phyloP scores from a whole-genome alignment of 768 basidiomycete species.

The Phylloporus rhodoxanthus region DNA sequence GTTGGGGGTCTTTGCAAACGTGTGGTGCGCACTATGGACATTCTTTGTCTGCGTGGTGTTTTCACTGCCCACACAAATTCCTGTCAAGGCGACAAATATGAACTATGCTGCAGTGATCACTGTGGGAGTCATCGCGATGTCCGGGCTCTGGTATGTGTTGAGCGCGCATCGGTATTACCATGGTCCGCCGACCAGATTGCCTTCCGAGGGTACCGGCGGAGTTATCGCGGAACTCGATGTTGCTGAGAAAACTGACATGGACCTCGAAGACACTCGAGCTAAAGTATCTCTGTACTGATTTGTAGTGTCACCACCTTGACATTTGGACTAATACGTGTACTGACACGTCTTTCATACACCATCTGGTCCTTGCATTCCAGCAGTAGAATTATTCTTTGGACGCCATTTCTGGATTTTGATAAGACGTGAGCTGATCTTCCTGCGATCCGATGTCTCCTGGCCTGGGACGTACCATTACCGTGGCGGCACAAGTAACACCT shows the following conservation, averaged over 20 bases:
- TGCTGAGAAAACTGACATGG: slow-evolving; percentile 1
- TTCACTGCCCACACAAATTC: slow-evolving; percentile 44
- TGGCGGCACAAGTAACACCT: not conserved
- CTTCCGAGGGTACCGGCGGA: slow-evolving; percentile 31
- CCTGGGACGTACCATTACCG: slow-evolving; percentile 1
- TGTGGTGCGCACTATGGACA: slow-evolving; percentile 43
- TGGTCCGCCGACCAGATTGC: slow-evolving; percentile 48
- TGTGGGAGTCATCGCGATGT: slow-evolving; percentile 17
- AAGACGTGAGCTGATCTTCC: not conserved
- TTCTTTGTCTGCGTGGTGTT: slow-evolving; percentile 44
- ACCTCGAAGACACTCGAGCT: not conserved
- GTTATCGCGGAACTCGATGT: not conserved
- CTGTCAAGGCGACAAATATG: slow-evolving; percentile 45
- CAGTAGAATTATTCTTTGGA: not conserved
- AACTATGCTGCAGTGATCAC: slow-evolving; percentile 43
- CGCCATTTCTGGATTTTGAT: not conserved
- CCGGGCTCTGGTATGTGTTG: slow-evolving; percentile 48
- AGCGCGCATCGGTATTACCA: slow-evolving; percentile 51
- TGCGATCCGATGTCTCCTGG: not conserved
- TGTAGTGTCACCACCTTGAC: not conserved
- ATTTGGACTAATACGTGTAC: not conserved
- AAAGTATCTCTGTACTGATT: not conserved
- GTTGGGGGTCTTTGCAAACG: slow-evolving; percentile 41
- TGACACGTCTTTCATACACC: not conserved
- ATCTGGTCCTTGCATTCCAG: not conserved